Conservation (phyloP, 1,284 basidiomycete species). For the Ganoderma sinense region DNA sequence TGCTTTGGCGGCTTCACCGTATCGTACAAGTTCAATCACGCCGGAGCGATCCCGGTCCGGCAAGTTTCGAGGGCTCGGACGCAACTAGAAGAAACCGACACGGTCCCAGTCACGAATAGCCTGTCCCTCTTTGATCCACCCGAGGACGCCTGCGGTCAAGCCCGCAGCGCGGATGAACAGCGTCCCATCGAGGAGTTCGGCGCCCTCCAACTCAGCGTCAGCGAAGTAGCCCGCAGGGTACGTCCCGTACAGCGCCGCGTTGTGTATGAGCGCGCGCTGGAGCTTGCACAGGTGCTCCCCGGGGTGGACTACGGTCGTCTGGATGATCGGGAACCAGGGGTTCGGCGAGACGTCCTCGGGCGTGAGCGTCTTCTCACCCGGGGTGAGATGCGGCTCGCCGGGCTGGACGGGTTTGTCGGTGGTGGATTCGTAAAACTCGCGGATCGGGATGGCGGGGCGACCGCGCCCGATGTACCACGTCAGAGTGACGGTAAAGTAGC, state of each 20-base stretch:
- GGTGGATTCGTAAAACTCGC: slow-evolving; percentile 43
- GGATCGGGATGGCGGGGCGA: slow-evolving; percentile 42
- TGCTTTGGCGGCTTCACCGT: not conserved
- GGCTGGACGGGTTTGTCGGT: slow-evolving; percentile 28
- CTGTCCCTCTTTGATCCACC: slow-evolving; percentile 56
- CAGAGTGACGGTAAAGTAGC: slow-evolving; percentile 47
- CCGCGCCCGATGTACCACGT: slow-evolving; percentile 48
- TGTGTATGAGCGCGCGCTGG: slow-evolving; percentile 62
- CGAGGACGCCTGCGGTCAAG: slow-evolving; percentile 56
- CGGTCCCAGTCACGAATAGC: not conserved
- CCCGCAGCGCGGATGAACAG: slow-evolving; percentile 63
- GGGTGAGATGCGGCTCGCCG: slow-evolving; percentile 39
- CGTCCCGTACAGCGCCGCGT: slow-evolving; percentile 53
- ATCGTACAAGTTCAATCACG: not conserved
- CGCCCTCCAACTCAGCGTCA: slow-evolving; percentile 44
- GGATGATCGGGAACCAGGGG: slow-evolving; percentile 61
- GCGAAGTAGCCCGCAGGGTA: slow-evolving; percentile 44
- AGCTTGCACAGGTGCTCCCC: slow-evolving; percentile 70
- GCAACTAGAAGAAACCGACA: not conserved
- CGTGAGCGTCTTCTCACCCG: slow-evolving; percentile 43
- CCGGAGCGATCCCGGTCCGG: too few species aligned
- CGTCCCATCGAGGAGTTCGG: slow-evolving; percentile 64
- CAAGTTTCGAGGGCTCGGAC: too few species aligned
- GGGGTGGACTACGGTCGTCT: slow-evolving; percentile 56
- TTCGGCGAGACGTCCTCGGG: slow-evolving; percentile 46